Conservation (phyloP, 208 protist genomes). For the Balamuthia mandrillaris region DNA sequence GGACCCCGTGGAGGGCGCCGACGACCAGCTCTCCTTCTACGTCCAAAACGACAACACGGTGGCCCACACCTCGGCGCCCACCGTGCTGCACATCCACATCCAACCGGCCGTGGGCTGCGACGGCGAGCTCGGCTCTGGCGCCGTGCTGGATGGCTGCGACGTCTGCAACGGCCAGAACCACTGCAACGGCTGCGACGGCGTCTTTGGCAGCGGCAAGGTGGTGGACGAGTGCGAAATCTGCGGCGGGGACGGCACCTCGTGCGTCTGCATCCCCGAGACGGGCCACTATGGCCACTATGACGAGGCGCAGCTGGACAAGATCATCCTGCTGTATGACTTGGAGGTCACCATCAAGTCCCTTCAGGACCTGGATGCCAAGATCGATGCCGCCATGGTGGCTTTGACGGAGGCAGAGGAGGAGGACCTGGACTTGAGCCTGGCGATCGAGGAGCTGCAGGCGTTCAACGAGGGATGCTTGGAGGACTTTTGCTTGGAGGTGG, state of each 20-base stretch:
- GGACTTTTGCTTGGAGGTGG: background rate
- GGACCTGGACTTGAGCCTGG: background rate
- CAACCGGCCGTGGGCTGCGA: background rate
- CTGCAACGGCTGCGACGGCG: slow-evolving; percentile 18
- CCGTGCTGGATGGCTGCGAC: background rate
- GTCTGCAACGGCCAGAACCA: background rate
- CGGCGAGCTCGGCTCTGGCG: background rate
- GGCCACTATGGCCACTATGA: background rate
- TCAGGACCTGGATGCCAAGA: slow-evolving; percentile 2
- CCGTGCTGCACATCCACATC: background rate
- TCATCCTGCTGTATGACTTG: background rate
- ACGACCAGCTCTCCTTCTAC: background rate
- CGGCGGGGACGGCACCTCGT: background rate
- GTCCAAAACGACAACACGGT: background rate
- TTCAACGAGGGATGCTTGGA: background rate
- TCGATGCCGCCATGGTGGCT: background rate
- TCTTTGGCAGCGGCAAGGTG: background rate
- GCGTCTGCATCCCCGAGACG: background rate
- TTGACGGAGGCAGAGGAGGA: background rate
- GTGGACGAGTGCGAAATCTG: background rate
- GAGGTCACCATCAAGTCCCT: slow-evolving; percentile 4
- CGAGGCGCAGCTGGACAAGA: background rate
- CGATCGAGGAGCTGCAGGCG: background rate
- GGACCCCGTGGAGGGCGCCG: background rate
- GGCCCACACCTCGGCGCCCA: background rate